A percentile compares a stretch with the other conserved stretches of the same genome.
These are phyloP conservation scores for Halophytophthora batemanensis DNA, from an alignment of 352 stramenopile species.

Conservation along the genomic window DNA sequence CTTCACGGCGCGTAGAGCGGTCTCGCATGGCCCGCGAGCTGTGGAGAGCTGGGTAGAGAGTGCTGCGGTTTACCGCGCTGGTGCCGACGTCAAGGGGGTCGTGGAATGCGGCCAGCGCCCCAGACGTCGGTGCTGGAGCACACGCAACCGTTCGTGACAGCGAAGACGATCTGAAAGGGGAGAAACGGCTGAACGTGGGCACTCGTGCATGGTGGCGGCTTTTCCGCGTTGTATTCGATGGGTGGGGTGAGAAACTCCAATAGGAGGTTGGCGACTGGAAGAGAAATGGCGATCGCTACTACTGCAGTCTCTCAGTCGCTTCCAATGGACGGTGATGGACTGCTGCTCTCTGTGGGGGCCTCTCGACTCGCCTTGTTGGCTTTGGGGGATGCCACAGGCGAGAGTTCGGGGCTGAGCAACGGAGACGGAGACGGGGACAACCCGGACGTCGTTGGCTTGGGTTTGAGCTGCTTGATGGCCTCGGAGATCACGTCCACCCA, in stretches of 20 bases:
- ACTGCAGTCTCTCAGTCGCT: conserved; percentile 10
- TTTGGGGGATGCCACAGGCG: conserved; percentile 19
- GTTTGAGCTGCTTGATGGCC: conserved; percentile 43
- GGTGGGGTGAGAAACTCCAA: conserved; percentile 1
- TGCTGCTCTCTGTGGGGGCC: conserved; percentile 20
- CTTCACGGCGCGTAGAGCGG: conserved; percentile 1
- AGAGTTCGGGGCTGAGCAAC: conserved; percentile 12
- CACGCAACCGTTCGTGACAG: too few relatives aligned
- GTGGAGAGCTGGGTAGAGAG: too few relatives aligned
- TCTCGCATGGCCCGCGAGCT: conserved; percentile 5
- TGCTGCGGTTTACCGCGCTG: too few relatives aligned
- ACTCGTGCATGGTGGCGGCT: too few relatives aligned
- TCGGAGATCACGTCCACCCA: conserved; percentile 63
- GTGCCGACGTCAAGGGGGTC: too few relatives aligned
- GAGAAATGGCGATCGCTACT: too few relatives aligned
- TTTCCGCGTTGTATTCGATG: background rate
- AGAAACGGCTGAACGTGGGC: too few relatives aligned
- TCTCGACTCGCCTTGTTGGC: conserved; percentile 9
- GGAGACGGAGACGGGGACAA: conserved; percentile 1
- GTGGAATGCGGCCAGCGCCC: too few relatives aligned
- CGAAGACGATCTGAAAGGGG: too few relatives aligned
- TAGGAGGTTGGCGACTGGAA: conserved; percentile 9
- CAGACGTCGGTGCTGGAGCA: too few relatives aligned
- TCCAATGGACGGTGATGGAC: conserved; percentile 10
- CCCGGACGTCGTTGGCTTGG: conserved; percentile 5